Conservation (phyloP, 345 rosid species). For the Microthlaspi erraticum region DNA sequence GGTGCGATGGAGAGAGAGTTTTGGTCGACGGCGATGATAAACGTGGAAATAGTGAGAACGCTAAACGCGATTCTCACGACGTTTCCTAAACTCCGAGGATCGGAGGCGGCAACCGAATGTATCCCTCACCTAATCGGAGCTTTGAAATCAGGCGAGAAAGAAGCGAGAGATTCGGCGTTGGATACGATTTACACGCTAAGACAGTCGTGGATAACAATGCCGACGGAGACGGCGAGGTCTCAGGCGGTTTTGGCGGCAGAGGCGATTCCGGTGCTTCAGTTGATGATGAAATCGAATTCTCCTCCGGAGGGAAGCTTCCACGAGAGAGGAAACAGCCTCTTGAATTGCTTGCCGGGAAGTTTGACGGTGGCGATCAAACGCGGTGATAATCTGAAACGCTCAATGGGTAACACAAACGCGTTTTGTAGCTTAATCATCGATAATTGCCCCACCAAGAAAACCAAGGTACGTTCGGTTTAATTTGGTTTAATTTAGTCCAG, state of each 20-base stretch:
- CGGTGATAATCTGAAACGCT: conserved; percentile 80
- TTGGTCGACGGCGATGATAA: conserved; percentile 70
- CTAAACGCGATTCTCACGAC: conserved; percentile 74
- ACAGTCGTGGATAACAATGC: conserved; percentile 85
- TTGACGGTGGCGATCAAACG: conserved; percentile 78
- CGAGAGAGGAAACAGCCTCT: conserved; percentile 74
- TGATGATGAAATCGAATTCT: conserved; percentile 69
- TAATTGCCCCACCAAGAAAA: conserved; percentile 74
- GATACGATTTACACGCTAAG: conserved; percentile 76
- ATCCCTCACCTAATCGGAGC: conserved; percentile 82
- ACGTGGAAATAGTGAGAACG: conserved; percentile 77
- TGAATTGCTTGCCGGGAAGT: conserved; percentile 88
- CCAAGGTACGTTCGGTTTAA: conserved; percentile 58
- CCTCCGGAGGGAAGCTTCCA: conserved; percentile 71
- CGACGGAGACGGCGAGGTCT: conserved; percentile 67
- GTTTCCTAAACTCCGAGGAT: conserved; percentile 80
- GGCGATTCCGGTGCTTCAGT: conserved; percentile 76
- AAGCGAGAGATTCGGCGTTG: conserved; percentile 71
- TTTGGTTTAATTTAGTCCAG: background rate
- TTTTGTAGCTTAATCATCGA: conserved; percentile 81
- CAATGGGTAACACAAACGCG: conserved; percentile 63
- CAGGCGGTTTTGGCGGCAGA: conserved; percentile 83
- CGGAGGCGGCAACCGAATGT: conserved; percentile 83
- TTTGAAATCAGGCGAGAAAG: conserved; percentile 73
- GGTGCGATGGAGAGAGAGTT: conserved; percentile 90